Evolutionary conservation across 108 stramenopile species (phyloP), one percentile per base, ranked within the genome.

Genomic region (Skeletonema costatum): DNA sequence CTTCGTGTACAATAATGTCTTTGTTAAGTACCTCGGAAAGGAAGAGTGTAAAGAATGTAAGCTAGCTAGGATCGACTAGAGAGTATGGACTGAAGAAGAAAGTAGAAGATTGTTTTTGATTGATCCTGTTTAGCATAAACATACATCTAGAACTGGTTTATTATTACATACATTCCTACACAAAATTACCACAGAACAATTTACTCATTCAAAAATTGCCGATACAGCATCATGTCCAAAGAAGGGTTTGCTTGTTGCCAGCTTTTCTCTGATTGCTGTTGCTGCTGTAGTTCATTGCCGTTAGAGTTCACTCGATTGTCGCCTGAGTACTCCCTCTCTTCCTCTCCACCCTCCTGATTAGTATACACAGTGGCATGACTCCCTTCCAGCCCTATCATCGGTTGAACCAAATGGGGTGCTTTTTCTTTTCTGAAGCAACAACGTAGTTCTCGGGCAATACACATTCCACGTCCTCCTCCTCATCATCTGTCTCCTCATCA

Each of bases 21-120:
- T 88, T 48, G 70, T 71, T 1, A 66, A 66, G n/a, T 76, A 25
- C 32, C 80, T 83, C 41, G 56, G 65, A 32, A 17, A 60, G 6
- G 82, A 88, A 56, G 85, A 88, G 51, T 88, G 87, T 71, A n/a
- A 39, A 9, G 87, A 88, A 68, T 86, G 87, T 71, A 85, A 88
- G 61, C 66, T 87, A 3, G n/a, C n/a, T 87, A 77, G 44, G 36
- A 36, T 6, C 4, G 8, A 42, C 41, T 2, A 42, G 12, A 41
- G 42, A 44, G 42, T 44, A 16, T 9, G 38, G 8, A 39, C 38
- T 39, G 6, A 39, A 9, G 1, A 39, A 39, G 6, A 8, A 39
- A 39, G 38, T 9, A 39, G 38, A 39, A 1, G 8, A 3, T 13
- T 44, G 42, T 16, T 44, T 44, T 44, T 16, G 42, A 14, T 44